These are phyloP conservation scores for Cladorrhinum samala DNA, from an alignment of 495 filamentous ascomycete species.

Conservation along the genomic window DNA sequence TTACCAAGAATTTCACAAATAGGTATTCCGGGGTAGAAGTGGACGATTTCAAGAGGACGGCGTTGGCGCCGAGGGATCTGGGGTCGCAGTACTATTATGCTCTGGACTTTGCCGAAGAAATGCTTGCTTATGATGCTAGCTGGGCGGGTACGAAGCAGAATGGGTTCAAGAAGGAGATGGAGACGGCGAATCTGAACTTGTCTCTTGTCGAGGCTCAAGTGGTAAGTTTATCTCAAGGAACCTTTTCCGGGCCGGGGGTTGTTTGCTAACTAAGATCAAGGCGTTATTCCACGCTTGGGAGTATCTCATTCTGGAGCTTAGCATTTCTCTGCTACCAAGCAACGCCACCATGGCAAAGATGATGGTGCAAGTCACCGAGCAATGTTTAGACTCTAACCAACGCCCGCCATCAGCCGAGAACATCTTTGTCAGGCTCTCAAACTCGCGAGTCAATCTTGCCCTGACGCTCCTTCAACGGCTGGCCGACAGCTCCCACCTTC, in stretches of 20 bases:
- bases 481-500: conserved; percentile 53
- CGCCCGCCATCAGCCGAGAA: conserved; percentile 58
- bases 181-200: conserved; percentile 80
- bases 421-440: conserved; percentile 65
- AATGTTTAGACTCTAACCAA: conserved; percentile 67
- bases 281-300: conserved; percentile 84
- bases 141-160: conserved; percentile 62
- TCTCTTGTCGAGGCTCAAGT: conserved; percentile 88
- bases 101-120: conserved; percentile 59
- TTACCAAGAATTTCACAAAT: conserved; percentile 75
- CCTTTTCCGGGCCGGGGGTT: background rate
- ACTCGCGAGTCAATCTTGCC: conserved; percentile 66
- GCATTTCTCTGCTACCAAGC: conserved; percentile 54
- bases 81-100: conserved; percentile 80
- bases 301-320: conserved; percentile 77
- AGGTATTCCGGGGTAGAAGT: conserved; percentile 66
- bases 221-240: conserved; percentile 51
- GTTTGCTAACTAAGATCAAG: conserved; percentile 39
- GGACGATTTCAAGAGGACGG: conserved; percentile 69
- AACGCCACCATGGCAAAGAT: conserved; percentile 57
- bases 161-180: conserved; percentile 75
- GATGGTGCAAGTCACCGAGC: conserved; percentile 58
- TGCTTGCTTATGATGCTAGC: conserved; percentile 67
- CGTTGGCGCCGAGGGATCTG: conserved; percentile 53
- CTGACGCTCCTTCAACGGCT: conserved; percentile 72